Evolutionary conservation across 805 yeast species (phyloP).

Genomic region (Hanseniaspora osmophila): DNA sequence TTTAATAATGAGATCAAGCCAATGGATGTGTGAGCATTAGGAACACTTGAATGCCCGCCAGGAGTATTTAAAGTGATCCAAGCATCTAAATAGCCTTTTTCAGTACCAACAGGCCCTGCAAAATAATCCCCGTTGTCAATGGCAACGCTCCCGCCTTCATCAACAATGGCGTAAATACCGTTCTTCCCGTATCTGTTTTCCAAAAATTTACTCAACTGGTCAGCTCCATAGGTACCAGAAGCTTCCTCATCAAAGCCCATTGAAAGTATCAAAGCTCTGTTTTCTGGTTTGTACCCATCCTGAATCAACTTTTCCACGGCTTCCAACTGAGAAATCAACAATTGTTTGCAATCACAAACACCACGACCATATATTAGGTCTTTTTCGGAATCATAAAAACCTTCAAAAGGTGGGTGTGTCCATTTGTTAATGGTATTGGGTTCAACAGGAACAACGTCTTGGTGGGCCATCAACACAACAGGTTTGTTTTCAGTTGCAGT

Average conservation of each 20-base stretch:
- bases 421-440: constrained; percentile 40
- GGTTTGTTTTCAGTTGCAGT: constrained; percentile 40
- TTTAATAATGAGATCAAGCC: constrained; percentile 49
- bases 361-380: constrained; percentile 61
- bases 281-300: constrained; percentile 5
- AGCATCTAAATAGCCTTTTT: constrained; percentile 29
- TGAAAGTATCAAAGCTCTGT: constrained; percentile 42
- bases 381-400: constrained; percentile 44
- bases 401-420: constrained; percentile 53
- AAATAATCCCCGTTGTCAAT: constrained; percentile 27
- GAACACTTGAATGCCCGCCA: constrained; percentile 64
- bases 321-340: constrained; percentile 48
- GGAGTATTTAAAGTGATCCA: constrained; percentile 32
- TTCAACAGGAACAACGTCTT: constrained; percentile 71
- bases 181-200: constrained; percentile 40
- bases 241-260: constrained; percentile 69
- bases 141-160: constrained; percentile 36
- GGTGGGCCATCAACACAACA: constrained; percentile 57
- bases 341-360: constrained; percentile 54
- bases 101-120: constrained; percentile 34
- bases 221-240: constrained; percentile 47
- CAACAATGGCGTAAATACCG: constrained; percentile 45
- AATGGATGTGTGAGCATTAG: constrained; percentile 47
- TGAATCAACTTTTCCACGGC: constrained; percentile 37
- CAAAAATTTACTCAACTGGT: constrained; percentile 28